These are phyloP conservation scores for Erysimum pusillum DNA, from an alignment of 441 rosid genomes.

Conservation along the genomic window DNA sequence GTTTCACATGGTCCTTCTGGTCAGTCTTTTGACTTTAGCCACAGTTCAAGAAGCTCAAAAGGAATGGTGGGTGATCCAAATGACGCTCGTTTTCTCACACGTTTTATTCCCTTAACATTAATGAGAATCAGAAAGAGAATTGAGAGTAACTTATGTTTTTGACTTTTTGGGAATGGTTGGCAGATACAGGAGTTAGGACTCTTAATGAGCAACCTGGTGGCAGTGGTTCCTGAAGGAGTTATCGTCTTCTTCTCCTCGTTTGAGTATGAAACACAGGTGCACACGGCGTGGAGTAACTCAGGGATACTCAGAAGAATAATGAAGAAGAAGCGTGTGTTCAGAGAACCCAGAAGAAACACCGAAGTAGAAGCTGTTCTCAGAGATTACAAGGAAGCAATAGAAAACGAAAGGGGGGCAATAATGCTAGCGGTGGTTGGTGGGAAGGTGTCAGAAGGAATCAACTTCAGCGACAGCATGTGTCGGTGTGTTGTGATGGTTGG, in stretches of 20 bases:
- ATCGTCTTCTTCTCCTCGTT: conserved; percentile 96
- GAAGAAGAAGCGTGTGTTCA: conserved; percentile 80
- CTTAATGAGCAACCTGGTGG: conserved; percentile 84
- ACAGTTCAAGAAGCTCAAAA: conserved; percentile 75
- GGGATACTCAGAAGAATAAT: conserved; percentile 82
- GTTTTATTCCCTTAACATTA: background rate
- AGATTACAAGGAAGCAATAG: conserved; percentile 81
- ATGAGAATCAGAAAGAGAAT: conserved; percentile 18
- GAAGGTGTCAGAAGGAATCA: conserved; percentile 98
- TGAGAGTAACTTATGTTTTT: conserved; percentile 29
- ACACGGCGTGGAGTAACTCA: conserved; percentile 78
- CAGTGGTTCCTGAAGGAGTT: conserved; percentile 88
- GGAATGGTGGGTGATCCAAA: conserved; percentile 60
- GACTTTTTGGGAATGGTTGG: conserved; percentile 23
- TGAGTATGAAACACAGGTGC: conserved; percentile 84
- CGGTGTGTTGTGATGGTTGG: conserved; percentile 97
- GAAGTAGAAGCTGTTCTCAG: conserved; percentile 81
- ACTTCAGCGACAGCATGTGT: conserved; percentile 97
- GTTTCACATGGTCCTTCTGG: conserved; percentile 91
- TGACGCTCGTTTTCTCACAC: conserved; percentile 11
- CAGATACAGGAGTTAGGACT: conserved; percentile 94
- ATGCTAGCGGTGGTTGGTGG: conserved; percentile 97
- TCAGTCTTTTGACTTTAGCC: conserved; percentile 86
- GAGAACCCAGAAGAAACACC: conserved; percentile 86
- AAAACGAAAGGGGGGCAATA: conserved; percentile 73